Evolutionary conservation across 169 alveolate species (phyloP).

Genomic region (Eimeria necatrix): DNA sequence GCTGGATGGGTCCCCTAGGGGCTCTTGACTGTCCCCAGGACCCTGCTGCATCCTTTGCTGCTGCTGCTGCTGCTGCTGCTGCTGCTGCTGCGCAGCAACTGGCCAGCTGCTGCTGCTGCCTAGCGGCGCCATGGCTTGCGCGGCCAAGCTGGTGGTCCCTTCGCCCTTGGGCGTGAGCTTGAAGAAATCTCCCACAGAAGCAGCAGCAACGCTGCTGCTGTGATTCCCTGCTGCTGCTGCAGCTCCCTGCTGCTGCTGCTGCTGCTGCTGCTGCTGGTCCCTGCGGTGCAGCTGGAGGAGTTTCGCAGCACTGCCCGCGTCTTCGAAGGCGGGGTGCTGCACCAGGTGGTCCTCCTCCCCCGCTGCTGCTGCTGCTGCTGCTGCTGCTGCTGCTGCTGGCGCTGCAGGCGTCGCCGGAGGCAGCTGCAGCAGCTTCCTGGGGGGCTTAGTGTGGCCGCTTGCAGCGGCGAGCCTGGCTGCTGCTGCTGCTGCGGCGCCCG

Average conservation of each 20-base stretch:
- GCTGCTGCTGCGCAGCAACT: background rate
- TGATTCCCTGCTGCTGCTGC: background rate
- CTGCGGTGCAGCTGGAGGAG: no score
- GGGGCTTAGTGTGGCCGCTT: background rate
- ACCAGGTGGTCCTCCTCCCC: no score
- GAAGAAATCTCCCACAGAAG: slow-evolving; percentile 20
- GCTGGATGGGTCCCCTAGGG: background rate
- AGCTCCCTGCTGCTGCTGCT: no score
- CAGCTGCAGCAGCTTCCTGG: background rate
- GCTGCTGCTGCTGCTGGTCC: no score
- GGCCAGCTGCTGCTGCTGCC: slow-evolving; percentile 3
- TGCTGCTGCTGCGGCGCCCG: background rate
- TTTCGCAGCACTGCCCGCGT: no score
- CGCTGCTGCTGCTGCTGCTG: background rate
- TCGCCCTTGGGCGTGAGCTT: background rate
- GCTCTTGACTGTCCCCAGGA: background rate
- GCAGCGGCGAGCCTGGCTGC: background rate
- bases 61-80: slow-evolving; percentile 21
- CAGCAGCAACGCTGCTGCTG: slow-evolving; percentile 20
- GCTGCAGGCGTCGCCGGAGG: background rate
- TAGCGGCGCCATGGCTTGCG: background rate
- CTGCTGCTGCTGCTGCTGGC: no score
- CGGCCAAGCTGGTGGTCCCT: background rate
- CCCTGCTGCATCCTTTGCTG: background rate
- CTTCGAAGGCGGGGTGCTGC: no score